A percentile compares a stretch with the other conserved stretches of the same genome.
phyloP scores from a whole-genome alignment of 2,329 filamentous ascomycete genomes.

The Neopestalotiopsis clavispora region DNA sequence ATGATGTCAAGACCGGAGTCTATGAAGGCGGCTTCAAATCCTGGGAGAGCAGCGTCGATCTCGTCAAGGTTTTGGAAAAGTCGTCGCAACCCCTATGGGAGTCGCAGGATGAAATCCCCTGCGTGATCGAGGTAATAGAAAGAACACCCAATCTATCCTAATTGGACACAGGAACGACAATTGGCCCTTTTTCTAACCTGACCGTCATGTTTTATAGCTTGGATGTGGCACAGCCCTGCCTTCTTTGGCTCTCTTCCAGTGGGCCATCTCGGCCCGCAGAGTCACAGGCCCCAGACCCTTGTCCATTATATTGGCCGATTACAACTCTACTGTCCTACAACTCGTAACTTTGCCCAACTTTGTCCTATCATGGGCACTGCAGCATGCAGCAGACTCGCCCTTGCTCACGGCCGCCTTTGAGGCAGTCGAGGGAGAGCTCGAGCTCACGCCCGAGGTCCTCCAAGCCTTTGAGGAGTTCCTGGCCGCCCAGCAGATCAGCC shows the following conservation, averaged over 20 bases:
- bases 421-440: slow-evolving; percentile 62
- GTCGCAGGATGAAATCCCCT: slow-evolving; percentile 40
- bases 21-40: slow-evolving; percentile 91
- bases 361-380: slow-evolving; percentile 69
- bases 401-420: slow-evolving; percentile 51
- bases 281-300: slow-evolving; percentile 40
- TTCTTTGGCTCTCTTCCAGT: slow-evolving; percentile 73
- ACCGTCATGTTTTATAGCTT: slow-evolving; percentile 51
- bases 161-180: slow-evolving; percentile 22
- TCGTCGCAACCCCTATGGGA: slow-evolving; percentile 44
- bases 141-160: not conserved
- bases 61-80: slow-evolving; percentile 69
- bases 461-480: slow-evolving; percentile 63
- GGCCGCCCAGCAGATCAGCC: slow-evolving; percentile 49
- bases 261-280: slow-evolving; percentile 44
- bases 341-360: slow-evolving; percentile 83
- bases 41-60: slow-evolving; percentile 84
- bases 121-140: slow-evolving; percentile 58
- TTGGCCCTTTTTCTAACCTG: not conserved
- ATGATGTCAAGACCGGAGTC: slow-evolving; percentile 80
- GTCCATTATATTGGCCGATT: slow-evolving; percentile 74
- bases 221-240: slow-evolving; percentile 82
- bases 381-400: slow-evolving; percentile 40
- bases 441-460: slow-evolving; percentile 63
- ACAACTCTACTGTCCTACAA: slow-evolving; percentile 78